A percentile compares a stretch with the other conserved stretches of the same genome.
phyloP scores from a whole-genome alignment of 1,284 basidiomycete genomes.

The Trametes sp. region DNA sequence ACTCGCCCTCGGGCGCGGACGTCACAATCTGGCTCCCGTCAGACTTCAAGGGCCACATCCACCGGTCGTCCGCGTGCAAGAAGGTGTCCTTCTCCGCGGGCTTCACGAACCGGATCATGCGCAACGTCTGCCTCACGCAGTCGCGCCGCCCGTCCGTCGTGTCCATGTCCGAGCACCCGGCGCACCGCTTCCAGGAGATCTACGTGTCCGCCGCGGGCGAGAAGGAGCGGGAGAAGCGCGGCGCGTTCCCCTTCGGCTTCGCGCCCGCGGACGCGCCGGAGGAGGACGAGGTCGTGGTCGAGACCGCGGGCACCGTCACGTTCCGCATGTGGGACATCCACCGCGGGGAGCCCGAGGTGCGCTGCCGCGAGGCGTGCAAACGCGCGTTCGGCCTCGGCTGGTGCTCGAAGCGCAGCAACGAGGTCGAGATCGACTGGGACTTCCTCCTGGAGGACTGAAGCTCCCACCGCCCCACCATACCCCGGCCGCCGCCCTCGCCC shows the following conservation, averaged over 20 bases:
- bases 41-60: slow-evolving; percentile 75
- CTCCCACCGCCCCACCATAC: not conserved
- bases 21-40: slow-evolving; percentile 79
- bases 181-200: slow-evolving; percentile 42
- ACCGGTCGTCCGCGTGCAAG: slow-evolving; percentile 50
- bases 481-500: not conserved
- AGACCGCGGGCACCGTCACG: slow-evolving; percentile 62
- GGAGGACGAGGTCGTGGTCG: slow-evolving; percentile 66
- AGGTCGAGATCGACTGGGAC: slow-evolving; percentile 74
- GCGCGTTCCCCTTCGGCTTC: slow-evolving; percentile 21
- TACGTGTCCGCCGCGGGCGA: slow-evolving; percentile 37
- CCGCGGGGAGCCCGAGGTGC: slow-evolving; percentile 65
- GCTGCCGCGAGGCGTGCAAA: slow-evolving; percentile 66
- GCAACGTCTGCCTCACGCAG: slow-evolving; percentile 64
- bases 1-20: slow-evolving; percentile 60
- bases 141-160: slow-evolving; percentile 42
- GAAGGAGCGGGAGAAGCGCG: slow-evolving; percentile 19
- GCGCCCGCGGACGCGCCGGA: slow-evolving; percentile 40
- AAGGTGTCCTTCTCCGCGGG: slow-evolving; percentile 70
- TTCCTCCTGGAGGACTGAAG: slow-evolving; percentile 72
- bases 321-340: slow-evolving; percentile 83
- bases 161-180: slow-evolving; percentile 33
- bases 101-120: slow-evolving; percentile 73
- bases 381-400: slow-evolving; percentile 62
- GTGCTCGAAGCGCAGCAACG: slow-evolving; percentile 59